Base-by-base conservation (phyloP, 371 early-diverging fungal genomes). In the Mucor velutinosus region DNA sequence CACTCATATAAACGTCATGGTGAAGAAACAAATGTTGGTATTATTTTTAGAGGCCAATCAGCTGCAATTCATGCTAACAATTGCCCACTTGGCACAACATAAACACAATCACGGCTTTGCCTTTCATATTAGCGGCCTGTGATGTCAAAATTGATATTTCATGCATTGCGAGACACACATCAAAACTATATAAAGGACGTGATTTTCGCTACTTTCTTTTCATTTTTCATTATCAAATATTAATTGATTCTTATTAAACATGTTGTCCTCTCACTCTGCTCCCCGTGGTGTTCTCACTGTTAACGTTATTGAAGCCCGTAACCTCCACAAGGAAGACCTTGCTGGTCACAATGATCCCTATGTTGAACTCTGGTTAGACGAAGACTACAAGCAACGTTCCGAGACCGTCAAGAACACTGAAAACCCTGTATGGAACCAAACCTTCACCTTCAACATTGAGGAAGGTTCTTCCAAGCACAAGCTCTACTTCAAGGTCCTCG, bases 351-450 rank as follows among this genome's bases (percentile, higher is more conserved):
- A 77, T 47, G 80, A 80, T 33, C 66, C 78, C 27, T 80, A 65
- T 66, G 64, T 77, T 56, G 82, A 81, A 58, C 58, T 81, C 60
- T 79, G 77, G 75, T 29, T 81, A 0, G 76, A 81, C 60, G 70
- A 73, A 30, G 68, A 78, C 27, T 79, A 75, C 70, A 81, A 79
- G 71, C 79, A 81, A 65, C 70, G 75, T 29, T 71, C 79, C 32
- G 69, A 62, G 17, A 62, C 62, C 4, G 41, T 73, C 37, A 66
- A 59, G 51, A 67, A 68, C 58, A 70, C 71, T 25, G 79, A 78
- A 59, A 69, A 78, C 51, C 82, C 82, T 17, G 79, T 77, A 32
- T 81, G 72, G 71, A 74, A 81, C 66, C 73, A 77, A 66, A 75
- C 79, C 5, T 81, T 81, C 62, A 71, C 75, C 17, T 81, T 81